Conservation (phyloP, 129 eudicot genomes). For the Centrapalus pauciflorus region DNA sequence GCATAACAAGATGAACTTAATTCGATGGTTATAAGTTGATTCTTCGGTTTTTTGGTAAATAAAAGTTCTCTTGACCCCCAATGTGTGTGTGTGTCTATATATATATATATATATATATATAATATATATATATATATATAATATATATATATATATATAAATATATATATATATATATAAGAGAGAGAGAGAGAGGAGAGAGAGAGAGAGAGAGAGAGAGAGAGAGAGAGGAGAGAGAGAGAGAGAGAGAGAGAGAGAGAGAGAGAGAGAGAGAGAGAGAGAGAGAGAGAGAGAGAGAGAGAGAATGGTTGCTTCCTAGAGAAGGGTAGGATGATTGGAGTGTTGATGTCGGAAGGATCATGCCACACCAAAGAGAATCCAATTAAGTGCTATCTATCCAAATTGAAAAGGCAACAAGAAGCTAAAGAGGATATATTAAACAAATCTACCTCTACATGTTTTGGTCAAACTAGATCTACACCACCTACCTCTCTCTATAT, state of each 20-base stretch:
- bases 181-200: background rate
- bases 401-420: constrained; percentile 19
- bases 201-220: constrained; percentile 1
- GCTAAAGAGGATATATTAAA: constrained; percentile 19
- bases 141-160: no score
- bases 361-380: constrained; percentile 34
- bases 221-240: background rate
- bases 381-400: constrained; percentile 33
- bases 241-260: constrained; percentile 1
- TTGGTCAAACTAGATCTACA: constrained; percentile 37
- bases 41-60: no score
- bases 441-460: constrained; percentile 10
- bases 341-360: constrained; percentile 41
- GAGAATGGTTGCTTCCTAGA: constrained; percentile 24
- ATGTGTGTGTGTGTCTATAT: no score
- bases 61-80: no score
- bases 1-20: no score
- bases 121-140: no score
- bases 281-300: constrained; percentile 1
- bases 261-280: background rate
- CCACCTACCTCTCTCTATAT: constrained; percentile 19
- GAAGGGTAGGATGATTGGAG: constrained; percentile 34
- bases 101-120: no score
- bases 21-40: no score
- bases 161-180: background rate